Percentiles rank a stretch among this genome's conserved stretches.
Evolutionary conservation across 2,329 filamentous ascomycete genomes (phyloP).

Genomic region (Emergomyces pasteurianus): DNA sequence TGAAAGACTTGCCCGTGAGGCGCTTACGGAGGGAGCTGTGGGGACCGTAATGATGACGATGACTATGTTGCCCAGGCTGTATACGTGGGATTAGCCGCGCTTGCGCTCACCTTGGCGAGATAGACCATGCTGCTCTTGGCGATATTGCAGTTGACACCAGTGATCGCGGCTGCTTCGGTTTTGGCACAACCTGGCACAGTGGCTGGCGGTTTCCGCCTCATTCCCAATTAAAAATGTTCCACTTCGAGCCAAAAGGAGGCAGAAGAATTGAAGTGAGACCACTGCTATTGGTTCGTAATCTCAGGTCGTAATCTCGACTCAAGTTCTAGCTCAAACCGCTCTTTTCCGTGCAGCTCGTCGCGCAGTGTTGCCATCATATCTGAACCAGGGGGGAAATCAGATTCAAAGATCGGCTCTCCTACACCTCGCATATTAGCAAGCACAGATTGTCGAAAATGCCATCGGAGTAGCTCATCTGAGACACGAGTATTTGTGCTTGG

Average conservation of each 20-base stretch:
- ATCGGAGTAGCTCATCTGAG: slow-evolving; percentile 12
- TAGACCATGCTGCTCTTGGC: not conserved
- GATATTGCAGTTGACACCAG: not conserved
- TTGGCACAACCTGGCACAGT: no score
- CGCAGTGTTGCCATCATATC: slow-evolving; percentile 12
- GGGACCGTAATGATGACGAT: not conserved
- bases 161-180: not conserved
- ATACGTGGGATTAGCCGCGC: not conserved
- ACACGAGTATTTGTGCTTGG: slow-evolving; percentile 6
- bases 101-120: not conserved
- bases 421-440: slow-evolving; percentile 16
- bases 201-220: no score
- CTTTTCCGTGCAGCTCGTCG: slow-evolving; percentile 9
- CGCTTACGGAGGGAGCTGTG: no score
- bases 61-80: not conserved
- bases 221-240: no score
- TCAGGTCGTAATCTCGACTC: not conserved
- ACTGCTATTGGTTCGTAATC: not conserved
- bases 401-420: slow-evolving; percentile 15
- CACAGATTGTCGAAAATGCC: slow-evolving; percentile 15
- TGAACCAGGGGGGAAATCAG: slow-evolving; percentile 14
- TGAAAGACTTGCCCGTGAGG: no score
- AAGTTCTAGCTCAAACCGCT: slow-evolving; percentile 10
- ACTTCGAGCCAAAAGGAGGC: no score
- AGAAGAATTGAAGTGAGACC: no score